phyloP scores from a whole-genome alignment of 1,284 basidiomycete species.

The Sanghuangporus sanghuang region DNA sequence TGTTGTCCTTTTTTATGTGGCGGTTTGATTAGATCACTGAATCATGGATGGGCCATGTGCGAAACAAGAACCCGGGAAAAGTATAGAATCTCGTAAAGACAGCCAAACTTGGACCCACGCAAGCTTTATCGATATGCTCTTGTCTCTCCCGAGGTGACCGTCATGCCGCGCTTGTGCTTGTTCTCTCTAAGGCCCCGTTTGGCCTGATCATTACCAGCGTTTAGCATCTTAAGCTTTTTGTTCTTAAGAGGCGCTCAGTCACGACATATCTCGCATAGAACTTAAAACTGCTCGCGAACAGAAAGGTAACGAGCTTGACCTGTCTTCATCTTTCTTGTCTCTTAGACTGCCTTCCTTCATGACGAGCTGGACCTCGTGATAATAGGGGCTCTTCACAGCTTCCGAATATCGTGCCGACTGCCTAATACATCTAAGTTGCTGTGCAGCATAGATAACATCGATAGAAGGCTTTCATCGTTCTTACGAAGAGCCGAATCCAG shows the following conservation, averaged over 20 bases:
- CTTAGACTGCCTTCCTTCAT: neutral
- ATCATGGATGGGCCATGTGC: too few relatives aligned
- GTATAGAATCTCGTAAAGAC: neutral
- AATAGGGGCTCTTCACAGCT: neutral
- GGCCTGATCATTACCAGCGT: neutral
- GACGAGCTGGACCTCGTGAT: neutral
- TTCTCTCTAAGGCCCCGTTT: neutral
- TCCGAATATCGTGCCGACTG: neutral
- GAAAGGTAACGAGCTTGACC: neutral
- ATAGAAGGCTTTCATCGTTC: too few relatives aligned
- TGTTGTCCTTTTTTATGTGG: too few relatives aligned
- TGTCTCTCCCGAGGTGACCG: neutral
- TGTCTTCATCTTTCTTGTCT: neutral
- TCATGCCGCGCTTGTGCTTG: constrained; percentile 7
- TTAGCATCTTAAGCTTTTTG: neutral
- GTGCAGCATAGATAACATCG: neutral
- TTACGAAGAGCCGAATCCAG: too few relatives aligned
- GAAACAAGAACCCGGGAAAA: neutral
- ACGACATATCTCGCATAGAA: neutral
- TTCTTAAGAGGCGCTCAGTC: neutral
- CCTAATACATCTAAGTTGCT: neutral
- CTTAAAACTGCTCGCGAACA: neutral
- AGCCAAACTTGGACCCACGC: neutral
- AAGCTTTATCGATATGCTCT: neutral
- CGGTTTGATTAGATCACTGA: too few relatives aligned